A percentile compares a stretch with the other conserved stretches of the same genome.
phyloP scores from a whole-genome alignment of 805 yeast species.

The Jamesozyma jinghongensis region DNA sequence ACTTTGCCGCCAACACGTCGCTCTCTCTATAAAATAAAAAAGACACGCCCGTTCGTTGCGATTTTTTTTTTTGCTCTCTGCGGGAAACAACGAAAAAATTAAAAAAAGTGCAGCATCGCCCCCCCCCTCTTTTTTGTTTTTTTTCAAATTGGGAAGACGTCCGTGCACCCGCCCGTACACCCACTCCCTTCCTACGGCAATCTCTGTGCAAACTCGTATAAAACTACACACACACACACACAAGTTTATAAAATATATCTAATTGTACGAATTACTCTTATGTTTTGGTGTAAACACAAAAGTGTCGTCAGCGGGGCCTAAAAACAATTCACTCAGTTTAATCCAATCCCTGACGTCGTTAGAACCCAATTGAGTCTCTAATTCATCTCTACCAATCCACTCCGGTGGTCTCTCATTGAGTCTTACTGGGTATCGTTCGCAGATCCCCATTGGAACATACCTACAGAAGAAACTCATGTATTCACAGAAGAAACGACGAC shows the following conservation, averaged over 20 bases:
- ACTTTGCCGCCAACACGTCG: too few species aligned
- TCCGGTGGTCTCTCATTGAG: constrained; percentile 89
- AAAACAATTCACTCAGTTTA: constrained; percentile 87
- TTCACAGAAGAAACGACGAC: constrained; percentile 89
- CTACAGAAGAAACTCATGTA: constrained; percentile 90
- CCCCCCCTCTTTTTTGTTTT: too few species aligned
- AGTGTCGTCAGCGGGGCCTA: constrained; percentile 70
- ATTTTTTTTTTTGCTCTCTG: too few species aligned
- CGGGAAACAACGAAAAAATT: too few species aligned
- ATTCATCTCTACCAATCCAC: constrained; percentile 87
- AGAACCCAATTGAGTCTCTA: constrained; percentile 83
- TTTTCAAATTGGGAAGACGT: too few species aligned
- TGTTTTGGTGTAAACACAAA: constrained; percentile 89
- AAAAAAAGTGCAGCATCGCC: not conserved
- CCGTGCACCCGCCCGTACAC: not conserved
- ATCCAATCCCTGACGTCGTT: constrained; percentile 90
- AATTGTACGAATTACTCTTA: constrained; percentile 66
- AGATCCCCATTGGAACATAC: constrained; percentile 87
- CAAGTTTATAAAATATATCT: too few species aligned
- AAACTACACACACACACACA: too few species aligned
- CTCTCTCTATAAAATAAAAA: too few species aligned
- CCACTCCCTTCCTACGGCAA: too few species aligned
- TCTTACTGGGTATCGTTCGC: constrained; percentile 80
- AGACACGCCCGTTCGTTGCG: too few species aligned
- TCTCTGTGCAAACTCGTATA: too few species aligned